These are phyloP conservation scores for Phycomyces blakesleeanus DNA, from an alignment of 192 early-diverging fungal species.

Conservation along the genomic window DNA sequence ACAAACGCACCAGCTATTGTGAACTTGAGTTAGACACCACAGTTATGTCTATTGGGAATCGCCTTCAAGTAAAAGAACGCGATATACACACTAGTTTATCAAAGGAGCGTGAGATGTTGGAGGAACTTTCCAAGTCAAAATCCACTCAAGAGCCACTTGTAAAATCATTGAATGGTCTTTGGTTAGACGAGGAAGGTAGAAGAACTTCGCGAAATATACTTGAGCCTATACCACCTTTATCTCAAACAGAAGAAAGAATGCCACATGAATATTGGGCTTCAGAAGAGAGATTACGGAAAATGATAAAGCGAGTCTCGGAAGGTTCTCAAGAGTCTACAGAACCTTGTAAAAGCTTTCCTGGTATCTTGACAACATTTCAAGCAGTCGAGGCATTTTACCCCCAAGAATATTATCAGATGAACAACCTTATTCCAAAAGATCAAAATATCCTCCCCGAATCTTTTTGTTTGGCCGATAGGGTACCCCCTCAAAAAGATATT, in stretches of 20 bases:
- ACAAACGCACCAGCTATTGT: conserved; percentile 55
- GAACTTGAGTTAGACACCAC: conserved; percentile 76
- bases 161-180: conserved; percentile 41
- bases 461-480: too few relatives aligned
- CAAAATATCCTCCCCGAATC: not conserved
- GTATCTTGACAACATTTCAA: conserved; percentile 45
- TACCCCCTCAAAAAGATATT: too few relatives aligned
- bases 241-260: conserved; percentile 8
- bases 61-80: conserved; percentile 44
- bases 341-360: not conserved
- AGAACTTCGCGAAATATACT: not conserved
- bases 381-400: conserved; percentile 38
- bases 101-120: conserved; percentile 28
- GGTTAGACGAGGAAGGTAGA: too few relatives aligned
- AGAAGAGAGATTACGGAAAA: conserved; percentile 10
- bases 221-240: not conserved
- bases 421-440: not conserved
- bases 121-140: not conserved
- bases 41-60: conserved; percentile 63
- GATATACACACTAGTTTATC: conserved; percentile 41
- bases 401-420: not conserved
- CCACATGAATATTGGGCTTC: conserved; percentile 13
- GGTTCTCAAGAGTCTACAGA: not conserved
- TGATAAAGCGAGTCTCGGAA: conserved; percentile 1
- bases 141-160: conserved; percentile 44